These are phyloP conservation scores for Gossypium sturtianum DNA, from an alignment of 345 rosid genomes.

Conservation along the genomic window DNA sequence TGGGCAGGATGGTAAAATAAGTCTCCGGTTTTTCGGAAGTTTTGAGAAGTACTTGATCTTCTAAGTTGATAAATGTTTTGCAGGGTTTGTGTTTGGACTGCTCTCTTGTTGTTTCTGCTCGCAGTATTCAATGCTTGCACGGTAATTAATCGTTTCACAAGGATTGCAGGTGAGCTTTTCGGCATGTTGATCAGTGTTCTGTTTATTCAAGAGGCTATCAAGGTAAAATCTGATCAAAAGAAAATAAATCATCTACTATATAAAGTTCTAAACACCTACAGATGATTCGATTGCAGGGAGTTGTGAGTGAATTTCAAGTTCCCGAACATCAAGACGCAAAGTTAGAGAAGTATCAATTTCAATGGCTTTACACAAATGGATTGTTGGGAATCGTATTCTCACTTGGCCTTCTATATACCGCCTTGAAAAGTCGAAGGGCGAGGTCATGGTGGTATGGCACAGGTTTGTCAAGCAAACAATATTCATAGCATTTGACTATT, in stretches of 20 bases:
- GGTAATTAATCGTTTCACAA: conserved; percentile 67
- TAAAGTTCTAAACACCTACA: neutral
- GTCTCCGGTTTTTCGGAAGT: neutral
- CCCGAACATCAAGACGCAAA: conserved; percentile 39
- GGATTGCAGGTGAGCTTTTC: conserved; percentile 78
- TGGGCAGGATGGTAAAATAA: conserved; percentile 72
- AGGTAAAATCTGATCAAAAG: conserved; percentile 24
- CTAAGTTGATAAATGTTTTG: neutral
- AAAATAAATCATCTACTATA: neutral
- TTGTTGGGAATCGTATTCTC: conserved; percentile 61
- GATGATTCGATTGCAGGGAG: conserved; percentile 40
- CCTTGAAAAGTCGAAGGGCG: conserved; percentile 67
- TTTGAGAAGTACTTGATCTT: neutral
- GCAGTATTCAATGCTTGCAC: conserved; percentile 55
- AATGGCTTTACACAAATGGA: conserved; percentile 73
- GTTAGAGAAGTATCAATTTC: conserved; percentile 44
- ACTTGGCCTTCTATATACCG: conserved; percentile 57
- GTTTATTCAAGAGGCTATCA: conserved; percentile 75
- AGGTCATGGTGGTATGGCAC: conserved; percentile 73
- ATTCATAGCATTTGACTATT: neutral
- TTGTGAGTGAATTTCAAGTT: conserved; percentile 50
- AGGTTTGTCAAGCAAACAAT: conserved; percentile 31
- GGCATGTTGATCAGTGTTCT: conserved; percentile 76
- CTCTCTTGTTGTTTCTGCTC: conserved; percentile 58
- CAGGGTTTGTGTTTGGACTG: conserved; percentile 94